These are phyloP conservation scores for Oldenlandia corymbosa DNA, from an alignment of 257 asterid genomes.

Conservation along the genomic window DNA sequence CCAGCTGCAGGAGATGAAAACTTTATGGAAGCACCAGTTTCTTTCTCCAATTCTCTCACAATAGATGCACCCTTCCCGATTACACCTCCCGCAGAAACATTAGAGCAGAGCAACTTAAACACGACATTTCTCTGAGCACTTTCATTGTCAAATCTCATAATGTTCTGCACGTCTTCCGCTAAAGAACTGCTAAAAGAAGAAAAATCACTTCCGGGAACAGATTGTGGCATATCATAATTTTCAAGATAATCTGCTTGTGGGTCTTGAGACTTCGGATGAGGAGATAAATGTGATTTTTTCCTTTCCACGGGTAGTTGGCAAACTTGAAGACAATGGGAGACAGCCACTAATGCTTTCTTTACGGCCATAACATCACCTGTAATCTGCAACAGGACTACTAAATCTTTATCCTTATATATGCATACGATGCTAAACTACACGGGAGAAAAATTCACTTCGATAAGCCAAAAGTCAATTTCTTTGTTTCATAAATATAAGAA, in stretches of 20 bases:
- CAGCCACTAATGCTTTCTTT: conserved; percentile 47
- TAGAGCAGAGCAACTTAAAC: conserved; percentile 50
- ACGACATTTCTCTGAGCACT: conserved; percentile 31
- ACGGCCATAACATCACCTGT: conserved; percentile 41
- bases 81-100: conserved; percentile 42
- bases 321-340: conserved; percentile 46
- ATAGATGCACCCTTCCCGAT: conserved; percentile 45
- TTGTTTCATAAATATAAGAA: not conserved
- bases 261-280: conserved; percentile 16
- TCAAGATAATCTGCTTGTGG: conserved; percentile 16
- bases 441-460: not conserved
- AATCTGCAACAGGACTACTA: conserved; percentile 34
- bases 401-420: conserved; percentile 7
- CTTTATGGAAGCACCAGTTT: conserved; percentile 53
- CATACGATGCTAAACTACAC: not conserved
- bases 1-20: conserved; percentile 40
- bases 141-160: conserved; percentile 29
- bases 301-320: conserved; percentile 27
- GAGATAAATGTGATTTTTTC: conserved; percentile 24
- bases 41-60: conserved; percentile 43
- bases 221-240: conserved; percentile 3
- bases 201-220: conserved; percentile 24
- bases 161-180: conserved; percentile 34
- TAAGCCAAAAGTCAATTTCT: not conserved
- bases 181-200: conserved; percentile 27